Evolutionary conservation across 2,329 filamentous ascomycete species (phyloP).

Genomic region (Phialocephala sp.): DNA sequence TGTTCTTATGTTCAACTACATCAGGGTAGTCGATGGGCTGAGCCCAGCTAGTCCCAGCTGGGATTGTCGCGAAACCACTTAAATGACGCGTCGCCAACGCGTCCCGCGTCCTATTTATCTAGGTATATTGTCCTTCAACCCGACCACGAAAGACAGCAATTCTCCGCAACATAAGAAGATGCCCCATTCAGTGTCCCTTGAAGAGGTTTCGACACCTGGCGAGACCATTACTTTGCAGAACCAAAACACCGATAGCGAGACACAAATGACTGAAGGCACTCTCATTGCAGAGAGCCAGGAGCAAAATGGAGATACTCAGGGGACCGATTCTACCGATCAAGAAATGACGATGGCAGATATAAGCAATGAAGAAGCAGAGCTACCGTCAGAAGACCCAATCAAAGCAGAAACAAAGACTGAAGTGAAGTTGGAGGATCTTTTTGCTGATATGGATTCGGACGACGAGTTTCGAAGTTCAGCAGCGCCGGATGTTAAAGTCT

Average conservation of each 20-base stretch:
- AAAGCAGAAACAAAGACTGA: slow-evolving; percentile 48
- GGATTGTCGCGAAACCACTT: slow-evolving; percentile 16
- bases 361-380: slow-evolving; percentile 18
- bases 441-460: slow-evolving; percentile 63
- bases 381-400: slow-evolving; percentile 15
- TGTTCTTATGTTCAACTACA: too few relatives aligned
- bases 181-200: slow-evolving; percentile 52
- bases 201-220: slow-evolving; percentile 42
- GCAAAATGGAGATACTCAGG: slow-evolving; percentile 24
- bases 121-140: not conserved
- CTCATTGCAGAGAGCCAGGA: slow-evolving; percentile 13
- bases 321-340: slow-evolving; percentile 28
- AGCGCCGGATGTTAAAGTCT: slow-evolving; percentile 46
- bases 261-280: slow-evolving; percentile 32
- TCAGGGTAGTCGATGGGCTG: too few relatives aligned
- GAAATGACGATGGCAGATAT: slow-evolving; percentile 40
- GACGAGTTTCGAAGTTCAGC: slow-evolving; percentile 63
- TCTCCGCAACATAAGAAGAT: slow-evolving; percentile 40
- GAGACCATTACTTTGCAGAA: slow-evolving; percentile 43
- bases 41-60: not conserved
- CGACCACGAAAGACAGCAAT: not conserved
- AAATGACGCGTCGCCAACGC: slow-evolving; percentile 11
- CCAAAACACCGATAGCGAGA: slow-evolving; percentile 39
- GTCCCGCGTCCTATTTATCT: not conserved
- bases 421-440: slow-evolving; percentile 63